Percentiles rank a stretch among this genome's conserved stretches.
Conservation (phyloP, 257 asterid genomes). For the Anisodus tanguticus region DNA sequence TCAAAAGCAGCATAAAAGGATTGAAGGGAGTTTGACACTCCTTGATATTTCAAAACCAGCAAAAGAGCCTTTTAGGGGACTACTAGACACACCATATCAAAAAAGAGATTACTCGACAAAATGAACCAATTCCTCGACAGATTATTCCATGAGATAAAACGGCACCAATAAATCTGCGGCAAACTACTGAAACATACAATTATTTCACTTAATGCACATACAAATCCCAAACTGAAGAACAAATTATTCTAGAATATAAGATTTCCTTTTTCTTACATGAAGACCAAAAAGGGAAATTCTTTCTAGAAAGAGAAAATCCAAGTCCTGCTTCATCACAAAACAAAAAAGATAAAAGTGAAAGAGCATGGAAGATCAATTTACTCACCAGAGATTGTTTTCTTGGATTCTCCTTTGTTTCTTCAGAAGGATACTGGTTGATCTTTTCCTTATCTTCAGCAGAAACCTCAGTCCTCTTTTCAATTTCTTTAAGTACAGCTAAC, state of each 20-base stretch:
- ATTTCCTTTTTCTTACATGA: conserved; percentile 2
- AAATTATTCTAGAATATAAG: conserved; percentile 9
- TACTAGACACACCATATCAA: background rate
- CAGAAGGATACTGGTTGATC: conserved; percentile 52
- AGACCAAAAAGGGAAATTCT: background rate
- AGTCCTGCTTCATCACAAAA: conserved; percentile 25
- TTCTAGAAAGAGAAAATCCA: conserved; percentile 1
- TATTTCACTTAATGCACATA: conserved; percentile 24
- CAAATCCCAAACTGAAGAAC: conserved; percentile 22
- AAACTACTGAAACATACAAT: background rate
- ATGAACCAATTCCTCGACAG: conserved; percentile 18
- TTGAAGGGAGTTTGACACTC: conserved; percentile 13
- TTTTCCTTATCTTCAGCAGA: conserved; percentile 61
- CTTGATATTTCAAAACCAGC: background rate
- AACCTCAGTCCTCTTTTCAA: conserved; percentile 50
- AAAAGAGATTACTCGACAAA: background rate
- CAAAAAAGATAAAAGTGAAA: conserved; percentile 6
- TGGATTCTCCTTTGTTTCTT: conserved; percentile 74
- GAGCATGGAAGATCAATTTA: conserved; percentile 23
- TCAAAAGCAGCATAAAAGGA: conserved; percentile 19
- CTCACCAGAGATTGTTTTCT: conserved; percentile 75
- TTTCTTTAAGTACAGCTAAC: conserved; percentile 73
- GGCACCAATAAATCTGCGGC: background rate
- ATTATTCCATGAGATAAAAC: conserved; percentile 16
- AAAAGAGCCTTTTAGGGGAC: conserved; percentile 26